Conservation (phyloP, 2,329 filamentous ascomycete species). For the Fusarium buxicola region DNA sequence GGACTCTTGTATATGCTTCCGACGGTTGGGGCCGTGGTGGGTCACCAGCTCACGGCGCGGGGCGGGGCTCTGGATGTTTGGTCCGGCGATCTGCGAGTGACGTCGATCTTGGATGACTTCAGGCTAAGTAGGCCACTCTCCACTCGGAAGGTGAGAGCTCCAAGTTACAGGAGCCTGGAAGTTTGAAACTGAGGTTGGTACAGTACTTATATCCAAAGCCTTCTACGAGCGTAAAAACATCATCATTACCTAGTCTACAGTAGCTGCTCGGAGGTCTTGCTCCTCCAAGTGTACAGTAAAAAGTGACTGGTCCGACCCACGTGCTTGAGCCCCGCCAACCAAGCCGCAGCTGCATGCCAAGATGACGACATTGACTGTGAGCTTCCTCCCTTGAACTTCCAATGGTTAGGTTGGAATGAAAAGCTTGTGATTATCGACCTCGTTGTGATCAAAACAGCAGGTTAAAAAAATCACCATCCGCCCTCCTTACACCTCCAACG, state of each 20-base stretch:
- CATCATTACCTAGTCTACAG: slow-evolving; percentile 16
- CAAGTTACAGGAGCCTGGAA: neutral
- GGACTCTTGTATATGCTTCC: slow-evolving; percentile 17
- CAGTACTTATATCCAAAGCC: slow-evolving; percentile 18
- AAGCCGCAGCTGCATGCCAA: slow-evolving; percentile 9
- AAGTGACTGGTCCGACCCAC: slow-evolving; percentile 28
- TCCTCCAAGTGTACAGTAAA: neutral
- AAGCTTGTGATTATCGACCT: slow-evolving; percentile 32
- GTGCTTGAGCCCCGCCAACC: slow-evolving; percentile 9
- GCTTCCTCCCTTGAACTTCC: slow-evolving; percentile 30
- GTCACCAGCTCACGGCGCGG: slow-evolving; percentile 26
- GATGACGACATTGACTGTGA: slow-evolving; percentile 41
- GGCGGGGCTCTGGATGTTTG: slow-evolving; percentile 28
- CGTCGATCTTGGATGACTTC: slow-evolving; percentile 15
- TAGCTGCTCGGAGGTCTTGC: slow-evolving; percentile 11
- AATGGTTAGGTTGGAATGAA: slow-evolving; percentile 28
- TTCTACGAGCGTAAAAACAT: slow-evolving; percentile 18
- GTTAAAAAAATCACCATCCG: neutral
- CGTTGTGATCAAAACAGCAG: slow-evolving; percentile 18
- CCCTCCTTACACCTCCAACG: slow-evolving; percentile 3
- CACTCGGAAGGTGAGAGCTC: neutral
- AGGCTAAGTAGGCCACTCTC: neutral
- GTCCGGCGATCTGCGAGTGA: slow-evolving; percentile 33
- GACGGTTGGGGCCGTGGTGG: slow-evolving; percentile 33
- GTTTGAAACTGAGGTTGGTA: neutral